Evolutionary conservation across 805 yeast genomes (phyloP), one percentile per base, ranked within the genome.

Genomic region (Lipomyces chichibuensis): DNA sequence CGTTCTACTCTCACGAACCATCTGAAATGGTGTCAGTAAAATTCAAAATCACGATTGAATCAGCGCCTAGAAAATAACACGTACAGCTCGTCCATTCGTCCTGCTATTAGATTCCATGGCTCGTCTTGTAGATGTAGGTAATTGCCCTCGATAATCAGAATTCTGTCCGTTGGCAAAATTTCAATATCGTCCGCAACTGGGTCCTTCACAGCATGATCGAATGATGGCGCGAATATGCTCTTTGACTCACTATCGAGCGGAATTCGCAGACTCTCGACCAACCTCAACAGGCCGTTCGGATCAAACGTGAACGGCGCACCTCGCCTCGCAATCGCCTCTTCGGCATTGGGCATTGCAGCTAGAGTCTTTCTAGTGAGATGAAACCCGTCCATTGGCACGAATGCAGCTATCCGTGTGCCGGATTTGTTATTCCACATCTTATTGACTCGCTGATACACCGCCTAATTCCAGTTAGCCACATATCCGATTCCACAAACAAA

Each of bases 261-360:
- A 9, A 64, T 61, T 29, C 73, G 71, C 33, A 85, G 71, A 9
- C 76, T 67, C 59, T 69, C 71, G 23, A 76, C 78, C 20, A 83
- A 73, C 3, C 68, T 74, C 0, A 79, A 82, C 17, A 84, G 80
- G 57, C 80, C 82, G 13, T 77, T 74, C 5, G 89, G 84, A 74
- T 93, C 93, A 78, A 93, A 94, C 0, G 98, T 92, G 72, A 82
- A 85, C 1, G 97, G 96, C 0, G 97, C 89, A 0, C 98, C 98
- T 59, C 98, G 82, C 68, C 91, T 81, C 33, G 78, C 76, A 37
- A 86, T 78, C 0, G 96, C 94, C 43, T 78, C 80, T 11, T 75
- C 80, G 0, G 91, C 82, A 71, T 91, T 85, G 9, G 80, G 77
- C 74, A 90, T 83, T 53, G 77, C 70, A n/a, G 77, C 77, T 11